phyloP scores from a whole-genome alignment of 139 green algal species.

The Ettlia oleoabundans region DNA sequence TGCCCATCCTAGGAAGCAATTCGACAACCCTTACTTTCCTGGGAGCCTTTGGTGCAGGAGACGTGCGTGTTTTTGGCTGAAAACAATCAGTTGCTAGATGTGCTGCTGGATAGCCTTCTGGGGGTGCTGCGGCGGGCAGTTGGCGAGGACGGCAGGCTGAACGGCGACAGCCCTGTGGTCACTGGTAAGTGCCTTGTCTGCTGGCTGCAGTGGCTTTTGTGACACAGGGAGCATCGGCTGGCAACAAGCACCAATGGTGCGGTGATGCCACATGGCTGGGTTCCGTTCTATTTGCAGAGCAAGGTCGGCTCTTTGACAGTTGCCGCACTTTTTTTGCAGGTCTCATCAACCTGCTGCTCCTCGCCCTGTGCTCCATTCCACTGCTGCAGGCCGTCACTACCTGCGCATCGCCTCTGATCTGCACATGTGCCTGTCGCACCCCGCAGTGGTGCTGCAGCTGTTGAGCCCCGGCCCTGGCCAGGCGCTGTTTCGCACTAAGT shows the following conservation, averaged over 20 bases:
- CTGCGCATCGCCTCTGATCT: constrained; percentile 50
- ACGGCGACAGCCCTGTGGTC: neutral
- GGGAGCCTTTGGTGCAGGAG: constrained; percentile 20
- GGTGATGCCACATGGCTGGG: too few species aligned
- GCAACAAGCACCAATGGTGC: too few species aligned
- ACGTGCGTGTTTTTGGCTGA: constrained; percentile 37
- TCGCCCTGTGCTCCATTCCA: too few species aligned
- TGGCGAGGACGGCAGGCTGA: neutral
- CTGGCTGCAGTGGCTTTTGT: too few species aligned
- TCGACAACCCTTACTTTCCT: too few species aligned
- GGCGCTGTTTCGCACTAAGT: neutral
- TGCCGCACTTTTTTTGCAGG: neutral
- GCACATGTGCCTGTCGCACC: constrained; percentile 38
- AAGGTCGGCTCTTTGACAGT: too few species aligned
- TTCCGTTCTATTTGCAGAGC: too few species aligned
- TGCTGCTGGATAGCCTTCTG: constrained; percentile 40
- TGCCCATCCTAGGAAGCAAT: too few species aligned
- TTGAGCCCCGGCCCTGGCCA: constrained; percentile 18
- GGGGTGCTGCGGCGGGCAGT: neutral
- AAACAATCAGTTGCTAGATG: neutral
- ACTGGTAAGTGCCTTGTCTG: neutral
- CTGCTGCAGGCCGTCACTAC: constrained; percentile 15
- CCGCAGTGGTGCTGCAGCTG: constrained; percentile 26
- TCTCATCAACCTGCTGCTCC: neutral
- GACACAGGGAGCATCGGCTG: too few species aligned